These are phyloP conservation scores for Medicago arabica DNA, from an alignment of 306 rosid species.

Conservation along the genomic window DNA sequence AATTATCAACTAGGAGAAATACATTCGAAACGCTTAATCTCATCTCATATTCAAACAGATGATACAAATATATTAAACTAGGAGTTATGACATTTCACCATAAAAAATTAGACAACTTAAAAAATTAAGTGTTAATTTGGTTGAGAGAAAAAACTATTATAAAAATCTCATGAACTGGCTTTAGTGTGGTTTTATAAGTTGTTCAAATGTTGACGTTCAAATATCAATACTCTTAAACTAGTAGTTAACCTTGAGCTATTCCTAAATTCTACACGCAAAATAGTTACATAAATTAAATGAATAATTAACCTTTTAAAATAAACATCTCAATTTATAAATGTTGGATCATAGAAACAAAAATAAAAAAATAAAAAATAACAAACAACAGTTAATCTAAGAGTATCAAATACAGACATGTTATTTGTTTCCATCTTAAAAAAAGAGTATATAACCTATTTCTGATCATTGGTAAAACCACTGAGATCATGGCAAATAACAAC, in stretches of 20 bases:
- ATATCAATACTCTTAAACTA: neutral
- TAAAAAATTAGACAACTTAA: too few species aligned
- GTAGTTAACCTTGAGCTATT: neutral
- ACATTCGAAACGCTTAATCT: too few species aligned
- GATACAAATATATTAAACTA: too few species aligned
- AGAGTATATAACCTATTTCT: slow-evolving; percentile 38
- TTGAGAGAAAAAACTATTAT: too few species aligned
- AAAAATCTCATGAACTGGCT: too few species aligned
- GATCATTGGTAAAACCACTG: slow-evolving; percentile 39
- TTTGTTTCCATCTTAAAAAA: neutral
- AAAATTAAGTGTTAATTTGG: too few species aligned
- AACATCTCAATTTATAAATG: slow-evolving; percentile 31
- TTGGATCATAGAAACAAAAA: slow-evolving; percentile 8
- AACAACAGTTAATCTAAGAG: slow-evolving; percentile 27
- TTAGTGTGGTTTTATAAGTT: too few species aligned
- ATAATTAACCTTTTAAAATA: slow-evolving; percentile 12
- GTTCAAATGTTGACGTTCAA: too few species aligned
- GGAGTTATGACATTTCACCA: too few species aligned
- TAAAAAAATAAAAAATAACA: neutral
- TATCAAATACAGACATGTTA: slow-evolving; percentile 22
- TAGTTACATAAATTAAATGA: neutral
- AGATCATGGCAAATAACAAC: slow-evolving; percentile 50
- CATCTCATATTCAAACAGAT: too few species aligned
- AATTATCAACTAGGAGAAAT: too few species aligned
- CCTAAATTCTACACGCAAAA: neutral